Evolutionary conservation across 1,139 yeast genomes (phyloP).

Genomic region (Yamadazyma songkhlaensis): DNA sequence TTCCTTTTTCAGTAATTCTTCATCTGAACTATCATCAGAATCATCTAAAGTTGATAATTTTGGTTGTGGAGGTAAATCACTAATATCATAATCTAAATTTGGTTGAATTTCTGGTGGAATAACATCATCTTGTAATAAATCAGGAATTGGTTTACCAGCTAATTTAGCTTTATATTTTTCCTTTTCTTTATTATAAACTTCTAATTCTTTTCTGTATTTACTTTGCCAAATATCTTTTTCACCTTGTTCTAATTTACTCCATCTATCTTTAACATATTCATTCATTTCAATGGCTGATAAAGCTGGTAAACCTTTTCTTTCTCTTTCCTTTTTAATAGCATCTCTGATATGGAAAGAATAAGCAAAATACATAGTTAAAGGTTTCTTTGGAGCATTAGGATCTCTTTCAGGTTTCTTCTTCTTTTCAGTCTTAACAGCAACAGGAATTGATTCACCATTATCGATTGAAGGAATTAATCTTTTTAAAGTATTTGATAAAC

Average conservation of each 20-base stretch:
- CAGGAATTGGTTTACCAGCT: slow-evolving; percentile 9
- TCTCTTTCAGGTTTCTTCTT: slow-evolving; percentile 52
- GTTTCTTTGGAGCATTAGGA: slow-evolving; percentile 64
- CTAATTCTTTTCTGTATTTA: slow-evolving; percentile 65
- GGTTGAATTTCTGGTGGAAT: slow-evolving; percentile 6
- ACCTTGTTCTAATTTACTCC: slow-evolving; percentile 65
- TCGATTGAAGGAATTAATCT: slow-evolving; percentile 16
- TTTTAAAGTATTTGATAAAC: slow-evolving; percentile 27
- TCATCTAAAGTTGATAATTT: slow-evolving; percentile 16
- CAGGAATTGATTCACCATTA: slow-evolving; percentile 10
- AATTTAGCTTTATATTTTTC: slow-evolving; percentile 49
- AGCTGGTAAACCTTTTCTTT: slow-evolving; percentile 54
- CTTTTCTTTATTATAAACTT: slow-evolving; percentile 60
- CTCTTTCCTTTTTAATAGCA: slow-evolving; percentile 62
- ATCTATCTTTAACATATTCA: slow-evolving; percentile 70
- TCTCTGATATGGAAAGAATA: slow-evolving; percentile 68
- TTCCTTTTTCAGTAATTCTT: slow-evolving; percentile 20
- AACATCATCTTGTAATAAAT: background rate
- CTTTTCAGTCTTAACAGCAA: slow-evolving; percentile 23
- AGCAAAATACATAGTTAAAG: slow-evolving; percentile 78
- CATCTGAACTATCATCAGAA: slow-evolving; percentile 14
- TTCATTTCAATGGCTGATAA: slow-evolving; percentile 75
- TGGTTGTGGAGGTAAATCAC: slow-evolving; percentile 8
- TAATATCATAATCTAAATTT: slow-evolving; percentile 6
- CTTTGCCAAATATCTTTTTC: slow-evolving; percentile 78